Percentiles rank a stretch among this genome's conserved stretches.
phyloP scores from a whole-genome alignment of 2,329 filamentous ascomycete genomes.

The Lachnellula hyalina region DNA sequence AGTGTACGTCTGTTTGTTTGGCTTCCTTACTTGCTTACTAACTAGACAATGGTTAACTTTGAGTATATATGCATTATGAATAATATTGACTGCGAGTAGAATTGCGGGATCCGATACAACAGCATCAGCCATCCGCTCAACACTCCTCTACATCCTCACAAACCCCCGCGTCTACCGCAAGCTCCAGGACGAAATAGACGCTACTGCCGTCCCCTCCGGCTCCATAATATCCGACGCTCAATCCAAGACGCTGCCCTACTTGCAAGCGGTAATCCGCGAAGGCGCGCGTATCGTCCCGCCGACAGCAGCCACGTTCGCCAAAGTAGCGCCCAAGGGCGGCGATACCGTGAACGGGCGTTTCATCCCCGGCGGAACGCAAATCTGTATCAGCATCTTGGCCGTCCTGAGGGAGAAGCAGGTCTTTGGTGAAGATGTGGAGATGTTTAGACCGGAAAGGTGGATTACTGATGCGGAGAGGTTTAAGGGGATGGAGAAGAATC shows the following conservation, averaged over 20 bases:
- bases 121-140: conserved; percentile 43
- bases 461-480: conserved; percentile 26
- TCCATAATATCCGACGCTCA: not conserved
- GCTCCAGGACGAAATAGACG: conserved; percentile 15
- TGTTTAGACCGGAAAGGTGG: conserved; percentile 47
- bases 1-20: conserved; percentile 20
- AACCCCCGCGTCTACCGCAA: conserved; percentile 13
- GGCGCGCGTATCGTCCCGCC: conserved; percentile 43
- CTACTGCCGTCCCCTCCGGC: not conserved
- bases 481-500: conserved; percentile 34
- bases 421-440: conserved; percentile 34
- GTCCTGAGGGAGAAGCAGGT: conserved; percentile 33
- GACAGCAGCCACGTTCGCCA: conserved; percentile 25
- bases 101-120: conserved; percentile 55
- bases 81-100: not conserved
- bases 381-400: conserved; percentile 30
- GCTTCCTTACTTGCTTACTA: too few species aligned
- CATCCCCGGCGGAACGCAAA: conserved; percentile 16
- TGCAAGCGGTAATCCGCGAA: conserved; percentile 47
- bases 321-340: conserved; percentile 16
- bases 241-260: conserved; percentile 36
- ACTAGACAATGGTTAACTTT: not conserved
- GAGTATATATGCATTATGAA: not conserved
- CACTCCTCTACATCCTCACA: conserved; percentile 16
- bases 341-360: conserved; percentile 14